A percentile compares a stretch with the other conserved stretches of the same genome.
These are phyloP conservation scores for Fusarium oxysporum DNA, from an alignment of 2,329 filamentous ascomycete species.

Conservation along the genomic window DNA sequence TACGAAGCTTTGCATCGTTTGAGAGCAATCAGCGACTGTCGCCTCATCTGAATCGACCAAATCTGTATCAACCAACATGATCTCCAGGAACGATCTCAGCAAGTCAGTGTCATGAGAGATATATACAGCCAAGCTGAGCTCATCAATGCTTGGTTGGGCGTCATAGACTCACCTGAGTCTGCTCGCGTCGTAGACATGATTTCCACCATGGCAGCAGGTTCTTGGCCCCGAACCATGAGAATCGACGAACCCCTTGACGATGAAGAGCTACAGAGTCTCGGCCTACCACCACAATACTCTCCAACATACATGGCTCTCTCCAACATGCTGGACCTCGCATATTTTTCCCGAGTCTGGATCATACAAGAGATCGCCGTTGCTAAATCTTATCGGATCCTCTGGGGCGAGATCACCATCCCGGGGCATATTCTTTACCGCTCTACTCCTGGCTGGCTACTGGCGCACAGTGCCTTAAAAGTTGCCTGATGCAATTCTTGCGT, in stretches of 20 bases:
- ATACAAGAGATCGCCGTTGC: background rate
- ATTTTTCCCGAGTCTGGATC: background rate
- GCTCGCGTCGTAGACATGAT: background rate
- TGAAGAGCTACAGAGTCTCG: background rate
- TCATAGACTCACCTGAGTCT: background rate
- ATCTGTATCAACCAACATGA: background rate
- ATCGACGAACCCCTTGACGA: background rate
- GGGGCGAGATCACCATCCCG: background rate
- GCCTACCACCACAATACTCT: background rate
- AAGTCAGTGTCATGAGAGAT: background rate
- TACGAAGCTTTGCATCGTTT: background rate
- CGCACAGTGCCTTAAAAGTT: too few relatives aligned
- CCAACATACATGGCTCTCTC: too few relatives aligned
- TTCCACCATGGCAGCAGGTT: background rate
- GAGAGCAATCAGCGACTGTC: fast-evolving
- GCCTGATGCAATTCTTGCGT: too few relatives aligned
- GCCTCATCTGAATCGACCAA: background rate
- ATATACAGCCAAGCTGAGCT: background rate
- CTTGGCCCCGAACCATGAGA: fast-evolving
- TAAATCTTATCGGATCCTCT: background rate
- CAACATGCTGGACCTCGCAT: background rate
- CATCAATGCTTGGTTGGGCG: background rate
- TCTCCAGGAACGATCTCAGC: background rate
- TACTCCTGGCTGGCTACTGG: fast-evolving
- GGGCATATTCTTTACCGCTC: fast-evolving